Evolutionary conservation across 2,329 filamentous ascomycete genomes (phyloP).

Genomic region (Fusarium vanettenii): DNA sequence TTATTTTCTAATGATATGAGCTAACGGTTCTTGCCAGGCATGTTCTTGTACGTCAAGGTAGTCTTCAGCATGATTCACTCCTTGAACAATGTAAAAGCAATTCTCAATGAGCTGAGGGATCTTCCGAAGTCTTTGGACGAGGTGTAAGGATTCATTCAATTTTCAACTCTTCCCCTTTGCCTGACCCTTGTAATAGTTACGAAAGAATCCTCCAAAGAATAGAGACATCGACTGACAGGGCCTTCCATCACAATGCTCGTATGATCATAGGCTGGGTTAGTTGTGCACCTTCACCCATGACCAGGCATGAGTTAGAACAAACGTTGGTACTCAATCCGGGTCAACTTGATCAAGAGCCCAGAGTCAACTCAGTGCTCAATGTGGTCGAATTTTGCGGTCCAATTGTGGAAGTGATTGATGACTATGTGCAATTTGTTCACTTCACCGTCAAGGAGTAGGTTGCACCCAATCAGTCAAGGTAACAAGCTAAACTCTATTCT

Average conservation of each 20-base stretch:
- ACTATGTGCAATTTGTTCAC: conserved; percentile 22
- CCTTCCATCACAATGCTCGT: neutral
- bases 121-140: neutral
- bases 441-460: conserved; percentile 22
- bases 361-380: neutral
- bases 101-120: neutral
- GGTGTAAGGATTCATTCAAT: neutral
- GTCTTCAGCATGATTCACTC: neutral
- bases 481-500: neutral
- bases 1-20: too few species aligned
- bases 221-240: neutral
- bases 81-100: neutral
- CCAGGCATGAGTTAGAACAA: conserved; percentile 11
- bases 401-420: conserved; percentile 16
- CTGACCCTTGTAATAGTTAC: neutral
- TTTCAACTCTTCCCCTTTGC: rapidly evolving
- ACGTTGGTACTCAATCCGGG: neutral
- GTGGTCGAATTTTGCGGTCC: conserved; percentile 10
- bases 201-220: neutral
- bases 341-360: neutral
- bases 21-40: neutral
- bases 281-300: conserved; percentile 9
- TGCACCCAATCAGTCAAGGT: rapidly evolving
- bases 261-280: conserved; percentile 14
- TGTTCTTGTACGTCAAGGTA: neutral